Base-by-base conservation (phyloP, 345 rosid species). In the Rhodomyrtus tomentosa region DNA sequence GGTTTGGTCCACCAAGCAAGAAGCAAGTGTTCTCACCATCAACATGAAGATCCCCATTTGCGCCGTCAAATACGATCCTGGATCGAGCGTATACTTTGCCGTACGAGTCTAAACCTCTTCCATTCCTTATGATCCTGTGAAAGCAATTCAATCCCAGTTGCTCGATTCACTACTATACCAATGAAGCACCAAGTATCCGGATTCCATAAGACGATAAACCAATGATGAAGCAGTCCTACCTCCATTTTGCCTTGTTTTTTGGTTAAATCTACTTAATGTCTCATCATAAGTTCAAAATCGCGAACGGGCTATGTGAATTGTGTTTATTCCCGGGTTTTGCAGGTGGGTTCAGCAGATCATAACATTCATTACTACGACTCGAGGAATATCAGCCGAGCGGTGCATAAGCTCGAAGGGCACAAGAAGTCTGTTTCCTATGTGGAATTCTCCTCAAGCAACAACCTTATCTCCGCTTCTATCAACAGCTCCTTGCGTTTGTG, bases 341-440 rank as follows among this genome's bases (percentile, higher is more conserved):
- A 92, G 96, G 93, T 89, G 82, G 95, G 95, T 81, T 92, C 95
- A 25, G 93, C 94, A 36, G 96, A 93, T 85, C 95, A 91, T 76
- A 89, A 87, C 74, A 87, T 93, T 87, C 92, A 91, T 82, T 92
- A 92, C 83, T 92, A 91, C 81, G 95, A 93, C 88, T 89, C 88
- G 83, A 90, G 96, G 81, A 92, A 91, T 42, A 58, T 86, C 82
- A 89, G 90, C 86, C 87, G 88, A 59, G 93, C 95, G 22, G 88
- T 91, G n/a, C 88, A 85, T 68, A 91, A 91, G 56, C 93, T 93
- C 85, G 88, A 90, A 52, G 96, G 96, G 85, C 95, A 92, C 76
- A 86, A 82, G 79, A 92, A 91, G 88, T 84, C 96, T 24, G 96
- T 93, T 80, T 93, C 96, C 50, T 91, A 91, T 83, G 92, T 93